These are phyloP conservation scores for Chrysanthemum makinoi DNA, from an alignment of 129 eudicot genomes.

Conservation along the genomic window DNA sequence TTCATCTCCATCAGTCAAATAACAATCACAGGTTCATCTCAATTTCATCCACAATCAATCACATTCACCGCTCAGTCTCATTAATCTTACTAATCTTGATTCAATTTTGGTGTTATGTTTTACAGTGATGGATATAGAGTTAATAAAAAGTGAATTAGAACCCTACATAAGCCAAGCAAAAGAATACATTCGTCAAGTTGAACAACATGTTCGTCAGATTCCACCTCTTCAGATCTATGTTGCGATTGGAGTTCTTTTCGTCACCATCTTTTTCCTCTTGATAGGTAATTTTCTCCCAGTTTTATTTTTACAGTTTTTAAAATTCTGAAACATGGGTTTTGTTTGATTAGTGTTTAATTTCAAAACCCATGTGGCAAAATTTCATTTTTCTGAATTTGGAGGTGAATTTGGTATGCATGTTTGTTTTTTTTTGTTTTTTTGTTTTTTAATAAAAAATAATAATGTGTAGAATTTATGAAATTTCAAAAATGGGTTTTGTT, in stretches of 20 bases:
- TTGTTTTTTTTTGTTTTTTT: too few relatives aligned
- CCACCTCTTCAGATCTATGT: slow-evolving; percentile 69
- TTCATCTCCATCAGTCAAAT: too few relatives aligned
- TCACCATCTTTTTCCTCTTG: slow-evolving; percentile 46
- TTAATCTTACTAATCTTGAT: too few relatives aligned
- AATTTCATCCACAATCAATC: too few relatives aligned
- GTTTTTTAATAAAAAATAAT: too few relatives aligned
- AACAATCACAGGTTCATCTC: too few relatives aligned
- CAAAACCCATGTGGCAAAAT: neutral
- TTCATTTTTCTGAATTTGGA: too few relatives aligned
- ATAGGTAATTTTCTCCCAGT: slow-evolving; percentile 37
- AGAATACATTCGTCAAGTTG: slow-evolving; percentile 33
- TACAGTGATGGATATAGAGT: slow-evolving; percentile 60
- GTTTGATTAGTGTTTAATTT: neutral
- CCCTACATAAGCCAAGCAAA: slow-evolving; percentile 37
- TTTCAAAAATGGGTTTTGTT: neutral
- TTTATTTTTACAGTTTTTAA: neutral
- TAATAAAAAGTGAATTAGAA: slow-evolving; percentile 53
- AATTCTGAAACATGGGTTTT: neutral
- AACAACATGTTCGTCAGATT: slow-evolving; percentile 43
- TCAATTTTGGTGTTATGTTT: too few relatives aligned
- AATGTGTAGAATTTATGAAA: neutral
- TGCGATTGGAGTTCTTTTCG: slow-evolving; percentile 50
- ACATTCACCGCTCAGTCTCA: too few relatives aligned
- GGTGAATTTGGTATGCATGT: too few relatives aligned